Conservation (phyloP, 1,139 yeast genomes). For the Nakaseomyces uthaithaninus region DNA sequence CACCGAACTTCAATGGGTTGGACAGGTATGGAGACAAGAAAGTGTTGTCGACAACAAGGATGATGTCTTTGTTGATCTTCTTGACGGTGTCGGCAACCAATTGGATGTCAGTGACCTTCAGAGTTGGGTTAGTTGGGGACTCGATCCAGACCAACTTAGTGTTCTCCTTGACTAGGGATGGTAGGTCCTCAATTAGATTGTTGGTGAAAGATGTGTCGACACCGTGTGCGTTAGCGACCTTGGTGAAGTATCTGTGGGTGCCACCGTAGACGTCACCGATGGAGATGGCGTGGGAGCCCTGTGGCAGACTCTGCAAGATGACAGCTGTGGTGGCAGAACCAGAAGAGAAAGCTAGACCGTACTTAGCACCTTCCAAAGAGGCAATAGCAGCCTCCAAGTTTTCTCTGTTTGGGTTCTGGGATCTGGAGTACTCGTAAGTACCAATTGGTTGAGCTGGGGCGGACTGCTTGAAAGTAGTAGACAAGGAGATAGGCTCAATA, state of each 20-base stretch:
- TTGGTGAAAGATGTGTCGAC: conserved; percentile 62
- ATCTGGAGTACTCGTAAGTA: conserved; percentile 75
- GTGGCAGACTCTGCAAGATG: conserved; percentile 64
- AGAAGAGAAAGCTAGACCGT: conserved; percentile 73
- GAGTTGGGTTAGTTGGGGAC: conserved; percentile 83
- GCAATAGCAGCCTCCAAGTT: conserved; percentile 77
- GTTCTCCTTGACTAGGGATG: conserved; percentile 46
- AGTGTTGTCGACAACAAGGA: conserved; percentile 84
- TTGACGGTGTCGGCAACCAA: conserved; percentile 51
- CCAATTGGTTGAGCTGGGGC: conserved; percentile 75
- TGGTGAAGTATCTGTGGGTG: conserved; percentile 83
- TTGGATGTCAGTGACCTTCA: conserved; percentile 63
- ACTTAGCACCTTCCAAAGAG: conserved; percentile 65
- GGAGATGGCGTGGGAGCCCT: conserved; percentile 67
- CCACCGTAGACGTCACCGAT: conserved; percentile 92
- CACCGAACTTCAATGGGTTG: conserved; percentile 76
- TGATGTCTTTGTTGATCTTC: conserved; percentile 39
- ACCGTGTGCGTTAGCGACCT: conserved; percentile 77
- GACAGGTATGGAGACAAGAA: conserved; percentile 89
- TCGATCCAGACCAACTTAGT: conserved; percentile 83
- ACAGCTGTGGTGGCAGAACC: conserved; percentile 86
- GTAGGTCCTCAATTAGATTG: conserved; percentile 54
- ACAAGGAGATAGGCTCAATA: conserved; percentile 73
- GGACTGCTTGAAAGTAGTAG: conserved; percentile 79
- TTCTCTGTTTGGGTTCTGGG: conserved; percentile 83